These are phyloP conservation scores for Chaetomium olivaceum DNA, from an alignment of 2,329 filamentous ascomycete genomes.

Conservation along the genomic window DNA sequence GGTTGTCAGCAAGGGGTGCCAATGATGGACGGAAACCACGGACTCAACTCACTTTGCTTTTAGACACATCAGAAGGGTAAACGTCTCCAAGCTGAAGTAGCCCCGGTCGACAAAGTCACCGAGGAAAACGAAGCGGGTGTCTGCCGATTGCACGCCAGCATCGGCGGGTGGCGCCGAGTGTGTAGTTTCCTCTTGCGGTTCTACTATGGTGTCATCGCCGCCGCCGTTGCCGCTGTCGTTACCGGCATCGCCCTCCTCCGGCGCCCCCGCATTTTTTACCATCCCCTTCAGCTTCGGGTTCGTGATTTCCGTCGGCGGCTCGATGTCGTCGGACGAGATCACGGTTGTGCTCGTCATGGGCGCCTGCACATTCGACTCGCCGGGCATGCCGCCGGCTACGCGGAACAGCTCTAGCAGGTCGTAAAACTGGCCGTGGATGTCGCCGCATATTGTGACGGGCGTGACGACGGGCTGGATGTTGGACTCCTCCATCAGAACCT, in stretches of 20 bases:
- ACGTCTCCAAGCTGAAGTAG: constrained; percentile 97
- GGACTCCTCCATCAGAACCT: constrained; percentile 98
- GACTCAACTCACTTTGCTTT: constrained; percentile 62
- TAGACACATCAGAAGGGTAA: constrained; percentile 92
- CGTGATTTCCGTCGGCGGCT: constrained; percentile 85
- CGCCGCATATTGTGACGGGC: constrained; percentile 94
- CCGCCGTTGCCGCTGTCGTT: constrained; percentile 51
- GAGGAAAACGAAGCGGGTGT: constrained; percentile 61
- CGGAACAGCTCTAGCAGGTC: constrained; percentile 95
- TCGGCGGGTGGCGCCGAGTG: constrained; percentile 43
- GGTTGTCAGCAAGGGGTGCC: background rate
- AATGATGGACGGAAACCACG: background rate
- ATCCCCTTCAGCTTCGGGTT: constrained; percentile 86
- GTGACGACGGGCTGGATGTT: constrained; percentile 98
- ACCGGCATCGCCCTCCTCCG: constrained; percentile 50
- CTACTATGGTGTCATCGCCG: constrained; percentile 35
- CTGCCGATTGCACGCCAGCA: constrained; percentile 49
- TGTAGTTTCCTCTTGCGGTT: constrained; percentile 43
- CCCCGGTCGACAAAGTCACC: constrained; percentile 97
- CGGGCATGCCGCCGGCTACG: constrained; percentile 94
- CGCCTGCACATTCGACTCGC: constrained; percentile 69
- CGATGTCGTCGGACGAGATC: constrained; percentile 88
- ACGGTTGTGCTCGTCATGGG: constrained; percentile 69
- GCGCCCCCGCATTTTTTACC: constrained; percentile 65
- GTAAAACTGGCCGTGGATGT: constrained; percentile 99